A percentile compares a stretch with the other conserved stretches of the same genome.
These are phyloP conservation scores for Pseudotsuga menziesii DNA, from an alignment of 75 land plant species.

Conservation along the genomic window DNA sequence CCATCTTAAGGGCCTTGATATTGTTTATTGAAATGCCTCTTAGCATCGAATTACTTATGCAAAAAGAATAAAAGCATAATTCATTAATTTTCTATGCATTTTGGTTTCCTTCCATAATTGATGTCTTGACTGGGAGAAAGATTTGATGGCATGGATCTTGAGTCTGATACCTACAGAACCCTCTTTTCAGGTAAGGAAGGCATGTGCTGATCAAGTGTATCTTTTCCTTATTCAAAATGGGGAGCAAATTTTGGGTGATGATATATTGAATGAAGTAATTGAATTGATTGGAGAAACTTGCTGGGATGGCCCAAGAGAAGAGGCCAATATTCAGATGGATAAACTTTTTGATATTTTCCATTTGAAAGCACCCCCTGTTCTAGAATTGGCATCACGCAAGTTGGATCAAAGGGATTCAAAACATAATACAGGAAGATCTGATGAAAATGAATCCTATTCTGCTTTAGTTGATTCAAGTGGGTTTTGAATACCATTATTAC, in stretches of 20 bases:
- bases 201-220: constrained; percentile 86
- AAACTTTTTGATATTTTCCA: constrained; percentile 49
- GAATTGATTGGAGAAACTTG: constrained; percentile 78
- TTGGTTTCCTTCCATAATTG: not conserved
- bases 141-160: not conserved
- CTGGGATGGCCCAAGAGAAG: constrained; percentile 89
- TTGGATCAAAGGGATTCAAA: constrained; percentile 8
- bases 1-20: no score
- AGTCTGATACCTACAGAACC: not conserved
- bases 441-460: constrained; percentile 83
- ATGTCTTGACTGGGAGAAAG: not conserved
- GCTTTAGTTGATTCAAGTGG: constrained; percentile 68
- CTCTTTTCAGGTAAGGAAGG: constrained; percentile 67
- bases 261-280: constrained; percentile 48
- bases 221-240: constrained; percentile 71
- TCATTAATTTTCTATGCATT: not conserved
- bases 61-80: not conserved
- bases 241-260: constrained; percentile 38
- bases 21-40: no score
- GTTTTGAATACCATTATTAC: constrained; percentile 20
- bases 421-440: constrained; percentile 17
- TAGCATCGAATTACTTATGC: not conserved
- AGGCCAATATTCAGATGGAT: constrained; percentile 34
- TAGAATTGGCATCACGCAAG: not conserved
- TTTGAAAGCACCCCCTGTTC: constrained; percentile 16